phyloP scores from a whole-genome alignment of 2,329 filamentous ascomycete species.

The Juglanconis juglandina region DNA sequence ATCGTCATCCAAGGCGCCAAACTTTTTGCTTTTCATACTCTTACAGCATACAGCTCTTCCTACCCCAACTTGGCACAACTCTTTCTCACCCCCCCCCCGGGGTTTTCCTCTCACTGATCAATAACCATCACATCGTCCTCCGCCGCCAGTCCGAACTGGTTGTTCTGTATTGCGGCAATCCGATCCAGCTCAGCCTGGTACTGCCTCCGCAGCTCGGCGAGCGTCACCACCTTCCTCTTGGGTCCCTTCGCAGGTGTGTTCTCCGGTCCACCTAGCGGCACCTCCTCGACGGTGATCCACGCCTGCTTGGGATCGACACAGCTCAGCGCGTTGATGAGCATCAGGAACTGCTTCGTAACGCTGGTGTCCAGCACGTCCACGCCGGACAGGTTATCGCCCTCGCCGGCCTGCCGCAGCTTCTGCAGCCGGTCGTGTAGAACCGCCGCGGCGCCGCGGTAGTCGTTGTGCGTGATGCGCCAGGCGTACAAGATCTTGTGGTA shows the following conservation, averaged over 20 bases:
- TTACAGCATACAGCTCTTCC: conserved; percentile 8
- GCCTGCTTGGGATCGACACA: conserved; percentile 79
- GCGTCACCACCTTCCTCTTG: conserved; percentile 75
- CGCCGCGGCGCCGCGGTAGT: conserved; percentile 77
- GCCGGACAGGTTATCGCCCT: conserved; percentile 53
- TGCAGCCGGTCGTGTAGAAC: conserved; percentile 62
- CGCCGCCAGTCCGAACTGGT: conserved; percentile 74
- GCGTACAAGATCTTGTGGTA: conserved; percentile 90
- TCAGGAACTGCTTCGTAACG: conserved; percentile 74
- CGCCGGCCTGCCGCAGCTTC: conserved; percentile 56
- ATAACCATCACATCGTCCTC: conserved; percentile 48
- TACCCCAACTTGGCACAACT: not conserved
- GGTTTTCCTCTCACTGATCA: conserved; percentile 2
- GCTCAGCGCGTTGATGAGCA: conserved; percentile 87
- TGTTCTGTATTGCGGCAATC: conserved; percentile 81
- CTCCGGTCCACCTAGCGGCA: conserved; percentile 8
- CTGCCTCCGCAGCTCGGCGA: conserved; percentile 81
- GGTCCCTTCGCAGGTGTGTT: conserved; percentile 20
- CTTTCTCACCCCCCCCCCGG: conserved; percentile 39
- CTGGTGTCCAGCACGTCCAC: conserved; percentile 60
- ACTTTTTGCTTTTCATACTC: conserved; percentile 1
- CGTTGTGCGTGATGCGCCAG: conserved; percentile 78
- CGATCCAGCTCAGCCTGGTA: conserved; percentile 89
- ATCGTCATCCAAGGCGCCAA: conserved; percentile 10
- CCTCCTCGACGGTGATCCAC: conserved; percentile 66